Conservation (phyloP, 164 flowering plant species). For the Vitis riparia region DNA sequence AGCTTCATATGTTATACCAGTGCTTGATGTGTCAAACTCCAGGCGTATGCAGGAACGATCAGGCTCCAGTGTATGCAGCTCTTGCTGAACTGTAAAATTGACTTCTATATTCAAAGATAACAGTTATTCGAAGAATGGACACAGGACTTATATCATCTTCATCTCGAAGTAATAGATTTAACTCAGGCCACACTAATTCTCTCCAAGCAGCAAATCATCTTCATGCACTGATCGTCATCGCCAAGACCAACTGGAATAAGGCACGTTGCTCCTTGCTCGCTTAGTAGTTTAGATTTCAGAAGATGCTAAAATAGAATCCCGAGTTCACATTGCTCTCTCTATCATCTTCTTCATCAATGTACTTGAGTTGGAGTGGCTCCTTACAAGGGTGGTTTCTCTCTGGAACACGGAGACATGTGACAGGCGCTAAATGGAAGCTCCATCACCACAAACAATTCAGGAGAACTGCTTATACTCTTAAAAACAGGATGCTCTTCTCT, state of each 20-base stretch:
- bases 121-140: slow-evolving; percentile 77
- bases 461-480: too few species aligned
- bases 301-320: too few species aligned
- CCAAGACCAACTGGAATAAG: slow-evolving; percentile 67
- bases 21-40: slow-evolving; percentile 80
- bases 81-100: slow-evolving; percentile 70
- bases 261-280: slow-evolving; percentile 66
- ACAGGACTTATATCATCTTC: slow-evolving; percentile 57
- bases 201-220: slow-evolving; percentile 91
- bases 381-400: too few species aligned
- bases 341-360: too few species aligned
- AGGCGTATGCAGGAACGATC: slow-evolving; percentile 91
- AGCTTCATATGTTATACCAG: slow-evolving; percentile 65
- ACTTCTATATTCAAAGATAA: slow-evolving; percentile 70
- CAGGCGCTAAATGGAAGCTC: too few species aligned
- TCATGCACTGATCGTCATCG: slow-evolving; percentile 89
- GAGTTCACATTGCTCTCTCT: too few species aligned
- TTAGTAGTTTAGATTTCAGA: slow-evolving; percentile 14
- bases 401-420: too few species aligned
- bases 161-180: slow-evolving; percentile 65
- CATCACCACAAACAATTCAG: too few species aligned
- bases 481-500: too few species aligned
- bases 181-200: slow-evolving; percentile 79
- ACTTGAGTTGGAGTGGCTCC: too few species aligned
- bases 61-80: slow-evolving; percentile 84